Base-by-base conservation (phyloP, 2,329 filamentous ascomycete genomes). In the Ascochyta pisi region DNA sequence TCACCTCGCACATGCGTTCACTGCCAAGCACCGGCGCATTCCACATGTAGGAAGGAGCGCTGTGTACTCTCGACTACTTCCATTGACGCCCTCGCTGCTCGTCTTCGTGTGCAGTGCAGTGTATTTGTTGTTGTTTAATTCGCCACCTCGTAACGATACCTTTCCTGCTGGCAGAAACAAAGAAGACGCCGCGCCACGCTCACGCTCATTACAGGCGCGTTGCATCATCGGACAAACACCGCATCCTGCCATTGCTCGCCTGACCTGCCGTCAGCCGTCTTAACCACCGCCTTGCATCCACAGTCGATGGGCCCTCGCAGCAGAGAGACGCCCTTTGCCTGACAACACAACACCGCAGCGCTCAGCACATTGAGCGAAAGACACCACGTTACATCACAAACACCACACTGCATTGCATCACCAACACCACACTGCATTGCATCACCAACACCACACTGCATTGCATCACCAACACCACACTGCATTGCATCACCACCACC, bases 1-100 rank as follows among this genome's bases (percentile, higher is more conserved):
- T 46, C 35, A 40, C 46, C 52, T 56, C 47, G 53, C 37, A 56
- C 53, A 56, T 56, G 53, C 53, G 53, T 33, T 45, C 53, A 51
- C 33, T 46, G 42, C 42, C 47, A 56, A 56, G 53, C 43, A 33
- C 53, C 37, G 37, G 47, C 42, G 37, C 47, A 56, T 51, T 56
- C 53, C 53, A 19, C 34, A 13, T 43, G 15, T 1, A 31, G n/a
- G 31, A 3, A 4, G 8, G 10, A 10, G 8, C 8, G 12, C 29
- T 9, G 8, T 33, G 4, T 9, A 33, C 29, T 7, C 13, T n/a
- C 31, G 31, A 34, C 31, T 6, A 10, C 8, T 29, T 19, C 15
- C 34, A 41, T 16, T 40, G 33, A 27, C 26, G 38, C 33, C 19
- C 34, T 41, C 35, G 5, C 41, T 41, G 16, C n/a, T 19, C 16